Evolutionary conservation across 495 filamentous ascomycete genomes (phyloP), one percentile per base, ranked within the genome.

Genomic region (Viridothelium virens): DNA sequence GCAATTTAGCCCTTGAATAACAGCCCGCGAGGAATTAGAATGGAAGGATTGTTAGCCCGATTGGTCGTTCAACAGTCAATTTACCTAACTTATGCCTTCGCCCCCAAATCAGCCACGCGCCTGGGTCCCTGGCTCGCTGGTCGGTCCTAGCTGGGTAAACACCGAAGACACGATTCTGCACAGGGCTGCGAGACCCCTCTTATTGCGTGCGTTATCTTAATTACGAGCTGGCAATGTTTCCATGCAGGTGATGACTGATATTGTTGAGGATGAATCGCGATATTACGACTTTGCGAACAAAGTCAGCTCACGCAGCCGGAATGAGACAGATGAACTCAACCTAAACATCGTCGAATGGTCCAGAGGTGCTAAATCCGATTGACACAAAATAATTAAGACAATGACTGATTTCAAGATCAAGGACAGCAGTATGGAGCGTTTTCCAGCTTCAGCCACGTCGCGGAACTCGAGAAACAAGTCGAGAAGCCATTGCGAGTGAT

Each of bases 281-380:
- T 59, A 34, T 59, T 59, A 59, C 31, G 31, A 59, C 3, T 59
- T 59, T 59, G 53, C 53, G 3, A 36, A 59, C 53, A 59, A 59
- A 59, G 31, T 59, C 53, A 59, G 53, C 31, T 9, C 53, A 31
- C 53, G 53, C 53, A 9, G 53, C 53, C 18, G 53, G 53, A 31
- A 59, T 59, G 53, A 36, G 25, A 59, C 31, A 31, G 63, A 65
- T 47, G 39, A 65, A 53, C 31, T 65, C 39, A 53, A 65, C 33
- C 39, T 65, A 53, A 47, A 47, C 16, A 4, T 65, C 34, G 31
- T 65, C 39, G 63, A 65, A 65, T 65, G 63, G 63, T 48, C 63
- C 34, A 47, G 44, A 53, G 63, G 63, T 65, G 31, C 16, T 9
- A 38, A 48, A 39, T 9, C n/a, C 31, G 16, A 41, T 41, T 62